phyloP scores from a whole-genome alignment of 148 eudicot species.

The Camellia japonica region DNA sequence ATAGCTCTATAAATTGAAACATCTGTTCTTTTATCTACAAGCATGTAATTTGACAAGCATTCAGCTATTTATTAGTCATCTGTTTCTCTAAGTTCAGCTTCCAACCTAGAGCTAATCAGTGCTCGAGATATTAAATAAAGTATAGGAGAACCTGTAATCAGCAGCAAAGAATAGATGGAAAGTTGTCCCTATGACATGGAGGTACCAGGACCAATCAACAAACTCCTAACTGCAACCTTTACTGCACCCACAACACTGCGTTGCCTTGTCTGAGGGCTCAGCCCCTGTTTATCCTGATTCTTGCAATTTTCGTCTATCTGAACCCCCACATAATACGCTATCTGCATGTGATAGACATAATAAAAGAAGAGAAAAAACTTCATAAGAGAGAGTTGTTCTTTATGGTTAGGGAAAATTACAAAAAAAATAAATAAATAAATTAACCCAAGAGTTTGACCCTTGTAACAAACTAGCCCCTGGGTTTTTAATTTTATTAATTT shows the following conservation, averaged over 20 bases:
- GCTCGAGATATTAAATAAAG: not conserved
- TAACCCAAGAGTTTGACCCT: no score
- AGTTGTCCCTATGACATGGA: slow-evolving; percentile 32
- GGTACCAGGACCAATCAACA: slow-evolving; percentile 51
- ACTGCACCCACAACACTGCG: slow-evolving; percentile 78
- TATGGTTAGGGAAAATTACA: no score
- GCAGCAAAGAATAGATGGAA: not conserved
- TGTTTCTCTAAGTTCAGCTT: not conserved
- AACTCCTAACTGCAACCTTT: slow-evolving; percentile 74
- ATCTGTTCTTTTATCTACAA: not conserved
- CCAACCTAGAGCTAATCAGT: not conserved
- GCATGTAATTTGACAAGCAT: not conserved
- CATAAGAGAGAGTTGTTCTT: not conserved
- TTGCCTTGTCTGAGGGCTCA: slow-evolving; percentile 55
- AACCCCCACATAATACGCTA: slow-evolving; percentile 75
- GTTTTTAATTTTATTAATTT: no score
- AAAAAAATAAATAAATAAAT: no score
- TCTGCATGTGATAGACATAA: slow-evolving; percentile 27
- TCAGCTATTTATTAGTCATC: not conserved
- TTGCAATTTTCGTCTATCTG: slow-evolving; percentile 44
- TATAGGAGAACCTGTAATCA: not conserved
- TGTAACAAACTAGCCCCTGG: no score
- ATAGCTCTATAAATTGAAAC: not conserved
- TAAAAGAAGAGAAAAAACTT: not conserved
- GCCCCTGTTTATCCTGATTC: slow-evolving; percentile 28